phyloP scores from a whole-genome alignment of 768 basidiomycete species.

The Phaeotremella fagi region DNA sequence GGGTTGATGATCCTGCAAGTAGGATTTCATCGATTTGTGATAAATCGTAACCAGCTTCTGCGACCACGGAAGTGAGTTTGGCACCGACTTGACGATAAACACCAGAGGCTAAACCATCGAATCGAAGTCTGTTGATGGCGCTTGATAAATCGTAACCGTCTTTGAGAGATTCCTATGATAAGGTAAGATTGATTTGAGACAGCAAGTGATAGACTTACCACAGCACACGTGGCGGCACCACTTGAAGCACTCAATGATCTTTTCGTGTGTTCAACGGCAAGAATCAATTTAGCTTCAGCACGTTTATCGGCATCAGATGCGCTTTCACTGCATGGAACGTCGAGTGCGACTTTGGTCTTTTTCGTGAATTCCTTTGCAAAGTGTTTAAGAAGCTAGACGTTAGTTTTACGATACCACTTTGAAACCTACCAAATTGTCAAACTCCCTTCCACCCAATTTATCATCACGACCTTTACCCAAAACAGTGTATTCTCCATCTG shows the following conservation, averaged over 20 bases:
- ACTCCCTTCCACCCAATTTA: slow-evolving; percentile 48
- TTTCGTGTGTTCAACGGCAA: slow-evolving; percentile 92
- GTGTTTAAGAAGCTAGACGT: slow-evolving; percentile 70
- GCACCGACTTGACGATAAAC: slow-evolving; percentile 48
- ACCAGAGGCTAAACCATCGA: slow-evolving; percentile 49
- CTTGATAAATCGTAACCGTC: slow-evolving; percentile 87
- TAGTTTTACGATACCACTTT: neutral
- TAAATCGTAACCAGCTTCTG: slow-evolving; percentile 47
- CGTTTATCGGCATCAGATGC: slow-evolving; percentile 63
- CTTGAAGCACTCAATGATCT: slow-evolving; percentile 81
- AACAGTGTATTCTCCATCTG: slow-evolving; percentile 49
- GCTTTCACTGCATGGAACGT: slow-evolving; percentile 57
- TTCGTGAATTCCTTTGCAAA: slow-evolving; percentile 96
- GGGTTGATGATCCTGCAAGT: slow-evolving; percentile 51
- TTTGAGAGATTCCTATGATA: slow-evolving; percentile 60
- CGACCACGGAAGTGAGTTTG: slow-evolving; percentile 46
- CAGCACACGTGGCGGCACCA: slow-evolving; percentile 81
- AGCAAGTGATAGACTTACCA: slow-evolving; percentile 55
- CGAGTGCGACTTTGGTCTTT: slow-evolving; percentile 75
- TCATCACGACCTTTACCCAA: slow-evolving; percentile 46
- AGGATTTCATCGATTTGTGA: slow-evolving; percentile 51
- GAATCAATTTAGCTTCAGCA: slow-evolving; percentile 84
- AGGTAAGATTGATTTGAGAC: neutral
- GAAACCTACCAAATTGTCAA: slow-evolving; percentile 48
- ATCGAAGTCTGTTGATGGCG: slow-evolving; percentile 53